phyloP scores from a whole-genome alignment of 2,329 filamentous ascomycete genomes.

The Nemania serpens region DNA sequence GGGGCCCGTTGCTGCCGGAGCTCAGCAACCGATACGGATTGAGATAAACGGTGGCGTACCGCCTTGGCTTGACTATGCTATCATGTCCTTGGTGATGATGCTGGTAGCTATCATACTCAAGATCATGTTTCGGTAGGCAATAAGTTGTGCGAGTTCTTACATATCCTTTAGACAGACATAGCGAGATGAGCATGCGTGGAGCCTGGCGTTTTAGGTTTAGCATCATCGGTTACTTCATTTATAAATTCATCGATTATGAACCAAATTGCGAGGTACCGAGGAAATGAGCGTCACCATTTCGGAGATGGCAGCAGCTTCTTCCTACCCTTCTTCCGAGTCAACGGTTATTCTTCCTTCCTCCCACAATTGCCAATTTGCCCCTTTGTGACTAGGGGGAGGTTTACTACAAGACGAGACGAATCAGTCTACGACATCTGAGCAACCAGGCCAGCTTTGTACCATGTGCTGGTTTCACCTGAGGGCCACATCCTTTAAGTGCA shows the following conservation, averaged over 20 bases:
- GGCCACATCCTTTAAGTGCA: too few species aligned
- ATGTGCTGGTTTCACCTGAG: too few species aligned
- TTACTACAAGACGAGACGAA: too few species aligned
- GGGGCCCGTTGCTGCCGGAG: conserved; percentile 34
- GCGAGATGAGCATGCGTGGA: conserved; percentile 12
- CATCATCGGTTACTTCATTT: background rate
- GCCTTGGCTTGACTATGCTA: conserved; percentile 80
- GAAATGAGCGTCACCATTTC: background rate
- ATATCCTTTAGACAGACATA: conserved; percentile 1
- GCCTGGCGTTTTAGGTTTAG: conserved; percentile 15
- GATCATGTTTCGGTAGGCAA: conserved; percentile 47
- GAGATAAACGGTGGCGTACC: conserved; percentile 59
- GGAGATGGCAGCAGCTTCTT: background rate
- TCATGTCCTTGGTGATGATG: conserved; percentile 71
- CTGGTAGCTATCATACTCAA: conserved; percentile 72
- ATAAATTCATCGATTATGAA: background rate
- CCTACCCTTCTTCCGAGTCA: too few species aligned
- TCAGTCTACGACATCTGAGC: too few species aligned
- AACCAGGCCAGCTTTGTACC: too few species aligned
- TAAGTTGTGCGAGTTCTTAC: background rate
- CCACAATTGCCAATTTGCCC: too few species aligned
- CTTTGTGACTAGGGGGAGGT: too few species aligned
- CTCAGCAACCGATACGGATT: conserved; percentile 26
- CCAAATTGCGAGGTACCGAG: background rate
- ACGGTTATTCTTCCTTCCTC: too few species aligned